phyloP scores from a whole-genome alignment of 495 filamentous ascomycete genomes.

The Neurospora sp. region DNA sequence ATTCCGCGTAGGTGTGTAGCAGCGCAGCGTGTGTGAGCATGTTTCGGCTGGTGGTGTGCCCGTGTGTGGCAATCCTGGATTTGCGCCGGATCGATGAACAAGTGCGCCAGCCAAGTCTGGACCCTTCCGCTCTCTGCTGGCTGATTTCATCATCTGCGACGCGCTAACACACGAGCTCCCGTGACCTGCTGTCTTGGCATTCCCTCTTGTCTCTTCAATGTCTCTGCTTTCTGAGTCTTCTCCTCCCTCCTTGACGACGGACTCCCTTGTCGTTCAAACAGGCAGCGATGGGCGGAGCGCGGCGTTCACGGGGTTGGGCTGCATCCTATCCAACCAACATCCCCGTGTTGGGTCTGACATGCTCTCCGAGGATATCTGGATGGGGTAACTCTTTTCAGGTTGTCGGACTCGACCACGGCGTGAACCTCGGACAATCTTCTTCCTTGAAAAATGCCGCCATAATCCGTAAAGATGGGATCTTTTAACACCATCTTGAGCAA shows the following conservation, averaged over 20 bases:
- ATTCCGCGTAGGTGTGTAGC: not conserved
- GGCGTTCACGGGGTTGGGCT: not conserved
- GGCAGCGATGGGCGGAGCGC: not conserved
- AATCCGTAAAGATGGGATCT: not conserved
- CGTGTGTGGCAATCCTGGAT: not conserved
- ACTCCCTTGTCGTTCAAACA: not conserved
- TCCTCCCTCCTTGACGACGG: not conserved
- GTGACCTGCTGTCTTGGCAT: conserved; percentile 11
- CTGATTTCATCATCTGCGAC: conserved; percentile 3
- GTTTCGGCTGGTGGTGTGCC: not conserved
- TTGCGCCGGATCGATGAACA: not conserved
- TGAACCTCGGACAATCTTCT: not conserved
- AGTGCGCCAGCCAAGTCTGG: conserved; percentile 4
- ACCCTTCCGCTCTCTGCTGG: conserved; percentile 4
- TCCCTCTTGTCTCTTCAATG: not conserved
- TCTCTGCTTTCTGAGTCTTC: not conserved
- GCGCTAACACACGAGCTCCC: conserved; percentile 26
- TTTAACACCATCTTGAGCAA: not conserved
- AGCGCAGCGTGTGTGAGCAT: not conserved
- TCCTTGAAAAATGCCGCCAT: not conserved
- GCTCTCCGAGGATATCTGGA: not conserved
- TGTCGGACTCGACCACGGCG: not conserved
- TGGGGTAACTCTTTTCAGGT: not conserved
- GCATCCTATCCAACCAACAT: not conserved
- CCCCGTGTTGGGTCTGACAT: not conserved